Conservation (phyloP, 2,329 filamentous ascomycete species). For the Hypoxylon sp. region DNA sequence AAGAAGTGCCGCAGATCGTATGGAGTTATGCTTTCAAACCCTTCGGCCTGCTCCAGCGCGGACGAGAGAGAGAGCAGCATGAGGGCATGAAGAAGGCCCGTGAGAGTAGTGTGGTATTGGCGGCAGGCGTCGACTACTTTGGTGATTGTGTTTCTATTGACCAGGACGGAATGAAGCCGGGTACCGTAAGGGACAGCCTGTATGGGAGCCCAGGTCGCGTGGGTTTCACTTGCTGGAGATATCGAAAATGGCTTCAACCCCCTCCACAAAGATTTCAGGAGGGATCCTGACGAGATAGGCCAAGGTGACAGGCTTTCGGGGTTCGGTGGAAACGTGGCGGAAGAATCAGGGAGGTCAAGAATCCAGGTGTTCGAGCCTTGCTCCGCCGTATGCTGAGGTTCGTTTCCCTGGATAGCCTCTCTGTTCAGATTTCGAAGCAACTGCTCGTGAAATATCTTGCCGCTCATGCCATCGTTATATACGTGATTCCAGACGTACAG, state of each 20-base stretch:
- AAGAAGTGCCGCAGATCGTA: conserved; percentile 30
- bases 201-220: conserved; percentile 39
- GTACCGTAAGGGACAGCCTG: conserved; percentile 35
- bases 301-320: conserved; percentile 35
- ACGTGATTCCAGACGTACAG: conserved; percentile 36
- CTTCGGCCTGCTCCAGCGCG: conserved; percentile 12
- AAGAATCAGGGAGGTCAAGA: conserved; percentile 36
- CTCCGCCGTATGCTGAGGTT: conserved; percentile 14
- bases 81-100: conserved; percentile 38
- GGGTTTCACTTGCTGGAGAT: not conserved
- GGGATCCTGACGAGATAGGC: conserved; percentile 20
- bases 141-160: conserved; percentile 14
- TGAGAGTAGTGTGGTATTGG: conserved; percentile 35
- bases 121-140: conserved; percentile 29
- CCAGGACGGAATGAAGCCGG: conserved; percentile 29
- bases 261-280: conserved; percentile 24
- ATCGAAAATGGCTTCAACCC: conserved; percentile 26
- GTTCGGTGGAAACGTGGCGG: conserved; percentile 40
- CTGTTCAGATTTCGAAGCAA: conserved; percentile 45
- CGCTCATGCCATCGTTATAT: conserved; percentile 34
- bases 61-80: conserved; percentile 22
- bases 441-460: conserved; percentile 37
- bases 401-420: conserved; percentile 33
- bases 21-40: conserved; percentile 27
- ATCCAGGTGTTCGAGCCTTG: conserved; percentile 36